Evolutionary conservation across 2,329 filamentous ascomycete species (phyloP).

Genomic region (Neonectria coccinea): DNA sequence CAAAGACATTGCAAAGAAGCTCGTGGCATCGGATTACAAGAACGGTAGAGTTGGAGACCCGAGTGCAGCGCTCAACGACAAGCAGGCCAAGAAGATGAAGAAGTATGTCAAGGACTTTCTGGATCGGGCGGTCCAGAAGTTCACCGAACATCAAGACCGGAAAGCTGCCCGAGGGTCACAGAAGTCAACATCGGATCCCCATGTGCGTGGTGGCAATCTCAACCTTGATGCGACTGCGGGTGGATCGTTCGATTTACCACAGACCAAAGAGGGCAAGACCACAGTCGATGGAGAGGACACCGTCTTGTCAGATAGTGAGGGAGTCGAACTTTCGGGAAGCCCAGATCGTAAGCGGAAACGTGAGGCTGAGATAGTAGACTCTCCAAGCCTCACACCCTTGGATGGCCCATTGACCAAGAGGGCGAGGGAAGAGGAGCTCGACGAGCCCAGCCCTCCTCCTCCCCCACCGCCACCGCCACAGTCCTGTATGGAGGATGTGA

Average conservation of each 20-base stretch:
- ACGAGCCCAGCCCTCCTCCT: conserved; percentile 56
- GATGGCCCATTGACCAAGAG: conserved; percentile 69
- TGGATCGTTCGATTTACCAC: conserved; percentile 39
- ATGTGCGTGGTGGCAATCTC: conserved; percentile 21
- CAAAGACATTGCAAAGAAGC: conserved; percentile 82
- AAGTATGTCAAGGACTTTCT: conserved; percentile 87
- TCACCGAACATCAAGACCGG: conserved; percentile 73
- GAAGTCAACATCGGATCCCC: conserved; percentile 37
- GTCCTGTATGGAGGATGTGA: conserved; percentile 50
- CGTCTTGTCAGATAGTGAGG: conserved; percentile 59
- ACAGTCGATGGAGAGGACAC: conserved; percentile 51
- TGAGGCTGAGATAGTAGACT: conserved; percentile 51
- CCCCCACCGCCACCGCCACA: conserved; percentile 63
- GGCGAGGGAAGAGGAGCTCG: conserved; percentile 60
- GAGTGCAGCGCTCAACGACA: conserved; percentile 74
- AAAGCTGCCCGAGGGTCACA: conserved; percentile 60
- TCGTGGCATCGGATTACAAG: conserved; percentile 93
- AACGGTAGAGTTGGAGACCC: conserved; percentile 88
- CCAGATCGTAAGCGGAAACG: conserved; percentile 75
- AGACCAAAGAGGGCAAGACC: conserved; percentile 27
- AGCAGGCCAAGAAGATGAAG: conserved; percentile 85
- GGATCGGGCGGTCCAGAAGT: conserved; percentile 86
- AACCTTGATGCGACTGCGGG: conserved; percentile 25
- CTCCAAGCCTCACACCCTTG: conserved; percentile 61
- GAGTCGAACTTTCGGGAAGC: conserved; percentile 58